Evolutionary conservation across 805 yeast species (phyloP).

Genomic region (Metschnikowia matae): DNA sequence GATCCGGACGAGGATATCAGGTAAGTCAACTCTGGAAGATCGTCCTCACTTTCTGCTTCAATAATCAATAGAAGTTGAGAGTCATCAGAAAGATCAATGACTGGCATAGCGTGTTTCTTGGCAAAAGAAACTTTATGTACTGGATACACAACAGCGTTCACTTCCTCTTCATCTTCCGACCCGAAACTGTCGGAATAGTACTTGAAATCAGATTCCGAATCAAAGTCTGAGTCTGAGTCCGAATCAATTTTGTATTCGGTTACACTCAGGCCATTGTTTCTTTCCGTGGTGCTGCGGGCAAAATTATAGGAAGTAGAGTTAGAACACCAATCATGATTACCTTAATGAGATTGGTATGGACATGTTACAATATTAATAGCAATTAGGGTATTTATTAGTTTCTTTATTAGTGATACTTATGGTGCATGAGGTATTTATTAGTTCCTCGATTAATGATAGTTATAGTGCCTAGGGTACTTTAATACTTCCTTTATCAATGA

Average conservation of each 20-base stretch:
- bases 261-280: constrained; percentile 26
- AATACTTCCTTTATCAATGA: no score
- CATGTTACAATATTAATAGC: no score
- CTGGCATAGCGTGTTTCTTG: constrained; percentile 10
- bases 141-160: not conserved
- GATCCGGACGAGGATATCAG: constrained; percentile 16
- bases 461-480: no score
- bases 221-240: constrained; percentile 26
- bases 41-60: constrained; percentile 12
- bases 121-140: not conserved
- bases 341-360: no score
- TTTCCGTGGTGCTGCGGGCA: constrained; percentile 7
- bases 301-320: no score
- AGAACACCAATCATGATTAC: no score
- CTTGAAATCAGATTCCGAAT: constrained; percentile 18
- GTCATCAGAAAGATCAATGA: constrained; percentile 11
- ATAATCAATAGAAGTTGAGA: constrained; percentile 13
- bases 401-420: no score
- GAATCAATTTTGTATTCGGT: constrained; percentile 38
- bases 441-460: no score
- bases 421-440: no score
- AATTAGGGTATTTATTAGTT: no score
- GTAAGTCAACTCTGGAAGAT: constrained; percentile 16
- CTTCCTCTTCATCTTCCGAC: constrained; percentile 23
- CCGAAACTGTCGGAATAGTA: constrained; percentile 24